Base-by-base conservation (phyloP, 371 early-diverging fungal genomes). In the Rhizoclosmatium hyalinum region DNA sequence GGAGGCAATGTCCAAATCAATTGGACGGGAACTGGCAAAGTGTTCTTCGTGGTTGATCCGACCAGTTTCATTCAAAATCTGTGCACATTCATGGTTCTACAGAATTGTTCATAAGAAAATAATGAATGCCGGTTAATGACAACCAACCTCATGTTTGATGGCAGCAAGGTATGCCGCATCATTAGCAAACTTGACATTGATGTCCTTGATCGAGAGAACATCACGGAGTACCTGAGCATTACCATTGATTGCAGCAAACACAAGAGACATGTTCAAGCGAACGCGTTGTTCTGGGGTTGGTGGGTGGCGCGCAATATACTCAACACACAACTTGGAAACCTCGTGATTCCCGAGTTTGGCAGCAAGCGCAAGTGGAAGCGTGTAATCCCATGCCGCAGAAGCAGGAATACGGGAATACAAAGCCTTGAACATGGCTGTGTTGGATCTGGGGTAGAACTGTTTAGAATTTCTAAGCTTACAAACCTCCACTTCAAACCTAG, bases 151-250 rank as follows among this genome's bases (percentile, higher is more conserved):
- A 32, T 21, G 14, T 19, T 69, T 54, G 57, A 39, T 8, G 12
- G 70, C 70, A n/a, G 24, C 41, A 8, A 69, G 43, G 24, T 57
- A 69, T n/a, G 70, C 70, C 19, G 70, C 70, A 8, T 58, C 70
- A 19, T 55, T 57, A 8, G 57, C 19, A 39, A 69, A 69, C 58
- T 41, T 58, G 4, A 43, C 17, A 24, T 69, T 44, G 17, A 69
- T 19, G 10, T 3, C 39, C 24, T 54, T 12, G 32, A 55, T 46
- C 4, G 24, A 12, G 6, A 69, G 44, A 17, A 69, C 8, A 5
- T 6, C 55, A 57, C 58, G 55, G 10, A 69, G 57, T 6, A 54
- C 21, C 14, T 56, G 42, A 1, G n/a, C 17, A 19, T 69, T 58
- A 4, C 70, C 70, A 6, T 21, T 42, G 21, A 39, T 17, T 4